These are phyloP conservation scores for Ogataea paraovalis DNA, from an alignment of 805 yeast species.

Conservation along the genomic window DNA sequence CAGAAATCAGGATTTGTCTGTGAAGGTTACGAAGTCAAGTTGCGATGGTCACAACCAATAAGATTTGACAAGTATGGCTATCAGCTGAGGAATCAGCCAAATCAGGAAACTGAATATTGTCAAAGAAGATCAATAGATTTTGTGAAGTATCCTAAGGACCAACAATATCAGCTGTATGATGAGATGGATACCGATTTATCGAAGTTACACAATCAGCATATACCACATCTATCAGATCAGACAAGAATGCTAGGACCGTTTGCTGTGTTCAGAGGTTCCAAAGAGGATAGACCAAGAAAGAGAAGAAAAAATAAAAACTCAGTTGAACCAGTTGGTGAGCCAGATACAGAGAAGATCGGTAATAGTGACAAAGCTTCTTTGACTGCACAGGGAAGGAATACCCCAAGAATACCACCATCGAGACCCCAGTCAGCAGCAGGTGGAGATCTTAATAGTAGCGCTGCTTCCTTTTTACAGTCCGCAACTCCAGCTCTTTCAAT, in stretches of 20 bases:
- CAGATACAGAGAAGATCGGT: neutral
- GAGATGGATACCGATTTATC: constrained; percentile 75
- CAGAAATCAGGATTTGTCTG: constrained; percentile 62
- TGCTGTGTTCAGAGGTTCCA: constrained; percentile 65
- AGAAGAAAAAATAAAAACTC: constrained; percentile 15
- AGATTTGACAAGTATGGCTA: constrained; percentile 45
- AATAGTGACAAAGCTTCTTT: too few relatives aligned
- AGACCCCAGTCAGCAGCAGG: neutral
- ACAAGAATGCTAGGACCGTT: constrained; percentile 59
- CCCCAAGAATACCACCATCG: too few relatives aligned
- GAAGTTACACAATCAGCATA: constrained; percentile 44
- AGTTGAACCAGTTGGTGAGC: neutral
- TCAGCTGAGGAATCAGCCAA: constrained; percentile 31
- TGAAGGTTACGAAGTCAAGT: constrained; percentile 78
- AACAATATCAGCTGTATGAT: constrained; percentile 64
- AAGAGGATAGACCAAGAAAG: constrained; percentile 13
- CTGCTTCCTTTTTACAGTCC: constrained; percentile 2
- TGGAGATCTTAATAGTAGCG: neutral
- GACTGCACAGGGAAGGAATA: too few relatives aligned
- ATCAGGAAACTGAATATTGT: constrained; percentile 45
- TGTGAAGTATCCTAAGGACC: constrained; percentile 62
- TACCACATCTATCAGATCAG: constrained; percentile 34
- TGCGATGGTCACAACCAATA: constrained; percentile 70
- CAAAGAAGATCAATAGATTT: constrained; percentile 71
- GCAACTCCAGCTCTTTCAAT: neutral